Conservation (phyloP, 805 yeast genomes). For the Sugiyamaella americana region DNA sequence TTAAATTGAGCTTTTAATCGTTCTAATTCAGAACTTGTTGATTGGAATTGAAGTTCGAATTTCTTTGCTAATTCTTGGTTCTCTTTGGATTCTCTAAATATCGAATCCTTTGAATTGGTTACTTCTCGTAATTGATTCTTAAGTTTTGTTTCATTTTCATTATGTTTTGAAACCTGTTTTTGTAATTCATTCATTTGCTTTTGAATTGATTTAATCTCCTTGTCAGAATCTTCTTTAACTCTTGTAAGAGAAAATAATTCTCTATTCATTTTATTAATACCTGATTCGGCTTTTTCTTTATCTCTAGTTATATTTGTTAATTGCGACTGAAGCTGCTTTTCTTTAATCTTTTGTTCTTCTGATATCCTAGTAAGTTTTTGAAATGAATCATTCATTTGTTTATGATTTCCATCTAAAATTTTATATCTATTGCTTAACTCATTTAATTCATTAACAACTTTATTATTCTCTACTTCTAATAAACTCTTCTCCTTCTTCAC, state of each 20-base stretch:
- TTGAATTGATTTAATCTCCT: slow-evolving; percentile 38
- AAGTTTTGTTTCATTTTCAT: slow-evolving; percentile 11
- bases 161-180: slow-evolving; percentile 20
- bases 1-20: slow-evolving; percentile 22
- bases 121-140: slow-evolving; percentile 10
- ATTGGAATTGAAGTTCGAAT: slow-evolving; percentile 3
- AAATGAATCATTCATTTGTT: slow-evolving; percentile 23
- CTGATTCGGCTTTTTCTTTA: slow-evolving; percentile 69
- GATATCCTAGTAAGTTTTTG: slow-evolving; percentile 33
- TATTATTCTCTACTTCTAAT: slow-evolving; percentile 19
- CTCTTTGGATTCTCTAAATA: neutral
- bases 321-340: slow-evolving; percentile 32
- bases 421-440: slow-evolving; percentile 9
- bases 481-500: slow-evolving; percentile 12
- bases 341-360: slow-evolving; percentile 27
- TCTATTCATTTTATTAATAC: slow-evolving; percentile 83
- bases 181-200: slow-evolving; percentile 33
- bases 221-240: slow-evolving; percentile 49
- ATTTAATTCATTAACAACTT: slow-evolving; percentile 19
- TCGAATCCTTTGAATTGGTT: neutral
- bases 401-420: slow-evolving; percentile 21
- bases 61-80: slow-evolving; percentile 15
- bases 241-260: slow-evolving; percentile 65
- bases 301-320: slow-evolving; percentile 35
- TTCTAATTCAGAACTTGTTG: slow-evolving; percentile 19